Evolutionary conservation across 345 rosid genomes (phyloP).

Genomic region (Eucalyptus caleyi): DNA sequence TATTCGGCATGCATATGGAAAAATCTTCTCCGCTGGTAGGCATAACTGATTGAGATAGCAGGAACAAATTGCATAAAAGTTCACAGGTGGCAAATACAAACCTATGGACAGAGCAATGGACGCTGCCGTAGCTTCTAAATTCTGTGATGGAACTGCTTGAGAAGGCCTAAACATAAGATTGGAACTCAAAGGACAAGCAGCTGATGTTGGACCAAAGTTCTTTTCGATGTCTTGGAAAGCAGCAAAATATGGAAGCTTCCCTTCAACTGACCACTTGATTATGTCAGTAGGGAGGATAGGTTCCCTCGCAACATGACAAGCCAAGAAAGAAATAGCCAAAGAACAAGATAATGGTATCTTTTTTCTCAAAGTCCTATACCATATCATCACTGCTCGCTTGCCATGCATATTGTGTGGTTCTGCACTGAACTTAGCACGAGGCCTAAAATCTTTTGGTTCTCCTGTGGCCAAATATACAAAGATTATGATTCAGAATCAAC

Average conservation of each 20-base stretch:
- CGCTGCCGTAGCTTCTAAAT: constrained; percentile 51
- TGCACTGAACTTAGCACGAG: neutral
- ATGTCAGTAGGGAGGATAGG: constrained; percentile 60
- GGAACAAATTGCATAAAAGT: constrained; percentile 50
- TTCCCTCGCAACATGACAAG: constrained; percentile 64
- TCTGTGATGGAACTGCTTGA: constrained; percentile 33
- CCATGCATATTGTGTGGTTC: constrained; percentile 50
- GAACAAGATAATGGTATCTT: constrained; percentile 39
- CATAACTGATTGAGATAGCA: constrained; percentile 42
- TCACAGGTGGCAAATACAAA: constrained; percentile 56
- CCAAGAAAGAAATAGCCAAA: constrained; percentile 60
- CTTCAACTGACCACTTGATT: constrained; percentile 60
- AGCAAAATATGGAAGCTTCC: constrained; percentile 57
- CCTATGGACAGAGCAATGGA: constrained; percentile 52
- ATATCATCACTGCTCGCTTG: constrained; percentile 50
- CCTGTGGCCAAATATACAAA: neutral
- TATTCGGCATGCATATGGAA: constrained; percentile 40
- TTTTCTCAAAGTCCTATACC: constrained; percentile 43
- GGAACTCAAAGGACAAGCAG: constrained; percentile 47
- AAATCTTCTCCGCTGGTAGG: constrained; percentile 42
- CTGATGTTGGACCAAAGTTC: constrained; percentile 27
- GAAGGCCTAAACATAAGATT: constrained; percentile 56
- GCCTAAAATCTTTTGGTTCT: constrained; percentile 4
- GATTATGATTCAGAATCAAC: neutral
- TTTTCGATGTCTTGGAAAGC: constrained; percentile 53